These are phyloP conservation scores for Cupressus sempervirens DNA, from an alignment of 75 land plant genomes.

Conservation along the genomic window DNA sequence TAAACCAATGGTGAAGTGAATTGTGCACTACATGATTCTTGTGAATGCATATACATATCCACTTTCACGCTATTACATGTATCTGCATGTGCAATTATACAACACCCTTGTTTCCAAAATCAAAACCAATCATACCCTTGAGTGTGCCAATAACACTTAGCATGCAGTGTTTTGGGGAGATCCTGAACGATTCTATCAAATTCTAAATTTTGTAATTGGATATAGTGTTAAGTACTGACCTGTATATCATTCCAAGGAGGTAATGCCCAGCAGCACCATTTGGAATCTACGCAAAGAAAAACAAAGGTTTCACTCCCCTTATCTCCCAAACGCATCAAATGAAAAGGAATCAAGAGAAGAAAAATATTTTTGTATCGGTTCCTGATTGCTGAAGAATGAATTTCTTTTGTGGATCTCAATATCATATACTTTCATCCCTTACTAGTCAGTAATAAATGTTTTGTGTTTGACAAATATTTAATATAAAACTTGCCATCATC, in stretches of 20 bases:
- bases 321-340: neutral
- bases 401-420: neutral
- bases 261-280: constrained; percentile 97
- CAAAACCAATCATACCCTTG: neutral
- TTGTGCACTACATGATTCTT: neutral
- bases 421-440: neutral
- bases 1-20: neutral
- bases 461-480: neutral
- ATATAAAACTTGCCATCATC: neutral
- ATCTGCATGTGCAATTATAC: neutral
- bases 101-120: too few relatives aligned
- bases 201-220: neutral
- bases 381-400: neutral
- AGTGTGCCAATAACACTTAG: neutral
- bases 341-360: neutral
- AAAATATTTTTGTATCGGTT: neutral
- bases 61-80: neutral
- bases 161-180: neutral
- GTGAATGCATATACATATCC: too few relatives aligned
- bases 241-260: constrained; percentile 87
- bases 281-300: constrained; percentile 54
- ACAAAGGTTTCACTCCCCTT: constrained; percentile 3
- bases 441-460: neutral
- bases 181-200: neutral
- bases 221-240: constrained; percentile 36